Evolutionary conservation across 352 stramenopile species (phyloP).

Genomic region (Phytophthora litchii): DNA sequence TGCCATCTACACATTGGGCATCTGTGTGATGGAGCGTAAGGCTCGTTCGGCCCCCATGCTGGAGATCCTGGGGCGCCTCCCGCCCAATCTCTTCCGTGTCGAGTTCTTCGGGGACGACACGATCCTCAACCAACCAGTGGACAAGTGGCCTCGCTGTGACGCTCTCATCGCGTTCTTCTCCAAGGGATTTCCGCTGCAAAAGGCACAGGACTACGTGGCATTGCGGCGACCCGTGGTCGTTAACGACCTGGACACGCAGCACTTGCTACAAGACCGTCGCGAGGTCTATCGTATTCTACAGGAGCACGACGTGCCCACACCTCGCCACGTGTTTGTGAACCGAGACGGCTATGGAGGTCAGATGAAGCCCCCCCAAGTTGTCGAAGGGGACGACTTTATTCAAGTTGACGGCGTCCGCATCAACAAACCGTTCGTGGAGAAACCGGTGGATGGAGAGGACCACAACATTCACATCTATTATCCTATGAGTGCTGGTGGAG

Average conservation of each 20-base stretch:
- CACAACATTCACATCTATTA: conserved; percentile 99
- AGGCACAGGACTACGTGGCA: conserved; percentile 96
- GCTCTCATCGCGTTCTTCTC: conserved; percentile 99
- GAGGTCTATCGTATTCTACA: conserved; percentile 95
- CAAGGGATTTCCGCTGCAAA: conserved; percentile 96
- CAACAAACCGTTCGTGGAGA: conserved; percentile 99
- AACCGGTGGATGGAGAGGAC: conserved; percentile 99
- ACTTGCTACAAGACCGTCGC: conserved; percentile 94
- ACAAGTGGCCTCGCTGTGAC: conserved; percentile 94
- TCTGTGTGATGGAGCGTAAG: conserved; percentile 99
- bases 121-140: conserved; percentile 95
- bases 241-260: conserved; percentile 97
- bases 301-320: conserved; percentile 94
- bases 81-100: conserved; percentile 92
- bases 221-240: conserved; percentile 95
- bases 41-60: conserved; percentile 94
- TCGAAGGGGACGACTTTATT: conserved; percentile 84
- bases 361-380: conserved; percentile 40
- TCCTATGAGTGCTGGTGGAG: conserved; percentile 97
- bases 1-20: conserved; percentile 84
- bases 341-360: conserved; percentile 89
- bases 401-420: conserved; percentile 95
- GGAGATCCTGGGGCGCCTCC: conserved; percentile 94
- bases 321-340: conserved; percentile 94
- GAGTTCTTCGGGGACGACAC: conserved; percentile 97